These are phyloP conservation scores for Coniochaeta sp. DNA, from an alignment of 2,329 filamentous ascomycete genomes.

Conservation along the genomic window DNA sequence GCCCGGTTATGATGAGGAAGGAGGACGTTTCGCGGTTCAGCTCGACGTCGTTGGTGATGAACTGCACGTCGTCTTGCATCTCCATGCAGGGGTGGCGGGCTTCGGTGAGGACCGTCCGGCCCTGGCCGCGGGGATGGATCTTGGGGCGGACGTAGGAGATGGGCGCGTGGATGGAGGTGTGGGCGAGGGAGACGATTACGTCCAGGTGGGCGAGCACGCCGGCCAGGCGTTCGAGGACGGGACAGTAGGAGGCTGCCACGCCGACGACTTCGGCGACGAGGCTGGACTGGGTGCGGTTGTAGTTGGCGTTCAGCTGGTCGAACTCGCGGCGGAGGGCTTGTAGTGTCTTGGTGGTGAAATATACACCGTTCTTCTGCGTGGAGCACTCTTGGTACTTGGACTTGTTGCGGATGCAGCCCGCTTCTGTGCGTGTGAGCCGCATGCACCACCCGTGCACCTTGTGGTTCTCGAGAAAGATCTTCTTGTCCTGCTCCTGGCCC, in stretches of 20 bases:
- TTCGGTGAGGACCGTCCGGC: conserved; percentile 83
- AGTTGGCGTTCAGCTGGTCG: conserved; percentile 88
- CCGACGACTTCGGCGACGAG: conserved; percentile 87
- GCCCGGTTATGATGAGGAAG: conserved; percentile 93
- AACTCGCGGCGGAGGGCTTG: conserved; percentile 80
- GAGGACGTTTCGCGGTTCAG: conserved; percentile 72
- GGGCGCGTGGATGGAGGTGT: conserved; percentile 87
- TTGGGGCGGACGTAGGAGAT: conserved; percentile 85
- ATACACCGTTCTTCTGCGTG: conserved; percentile 98
- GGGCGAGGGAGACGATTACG: conserved; percentile 89
- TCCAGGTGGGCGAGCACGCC: conserved; percentile 87
- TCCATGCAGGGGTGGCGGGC: conserved; percentile 96
- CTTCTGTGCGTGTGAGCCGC: conserved; percentile 83
- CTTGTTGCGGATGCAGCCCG: conserved; percentile 88
- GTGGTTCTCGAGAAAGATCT: conserved; percentile 95
- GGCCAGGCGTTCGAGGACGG: conserved; percentile 82
- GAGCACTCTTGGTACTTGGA: conserved; percentile 87
- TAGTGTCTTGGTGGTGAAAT: conserved; percentile 77
- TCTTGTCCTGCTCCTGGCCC: conserved; percentile 91
- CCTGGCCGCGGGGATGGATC: conserved; percentile 81
- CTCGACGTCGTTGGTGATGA: conserved; percentile 95
- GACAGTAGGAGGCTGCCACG: conserved; percentile 90
- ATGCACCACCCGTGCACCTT: conserved; percentile 95
- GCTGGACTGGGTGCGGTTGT: conserved; percentile 88
- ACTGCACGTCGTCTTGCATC: conserved; percentile 96